These are phyloP conservation scores for Gliomastix tumulicola DNA, from an alignment of 2,329 filamentous ascomycete species.

Conservation along the genomic window DNA sequence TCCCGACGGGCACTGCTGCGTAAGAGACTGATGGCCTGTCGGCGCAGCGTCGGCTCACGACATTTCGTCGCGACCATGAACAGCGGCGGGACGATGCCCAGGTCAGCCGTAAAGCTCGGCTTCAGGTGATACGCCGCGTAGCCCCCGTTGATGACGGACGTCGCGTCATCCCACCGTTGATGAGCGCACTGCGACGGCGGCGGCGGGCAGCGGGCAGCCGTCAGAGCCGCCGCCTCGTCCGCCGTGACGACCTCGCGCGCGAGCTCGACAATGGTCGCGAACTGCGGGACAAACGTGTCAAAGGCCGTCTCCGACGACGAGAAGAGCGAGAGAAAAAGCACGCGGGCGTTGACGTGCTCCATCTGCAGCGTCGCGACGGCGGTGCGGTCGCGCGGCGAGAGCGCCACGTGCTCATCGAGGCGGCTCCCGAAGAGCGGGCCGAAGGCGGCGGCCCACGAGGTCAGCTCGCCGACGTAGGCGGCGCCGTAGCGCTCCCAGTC, in stretches of 20 bases:
- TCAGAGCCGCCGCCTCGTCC: slow-evolving; percentile 34
- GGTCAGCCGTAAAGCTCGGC: slow-evolving; percentile 55
- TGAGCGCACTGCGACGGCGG: slow-evolving; percentile 33
- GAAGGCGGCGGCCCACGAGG: slow-evolving; percentile 50
- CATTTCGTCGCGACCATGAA: slow-evolving; percentile 63
- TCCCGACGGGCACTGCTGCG: slow-evolving; percentile 54
- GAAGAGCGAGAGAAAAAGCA: slow-evolving; percentile 55
- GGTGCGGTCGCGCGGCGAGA: slow-evolving; percentile 42
- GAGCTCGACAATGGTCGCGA: slow-evolving; percentile 48
- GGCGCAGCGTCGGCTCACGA: slow-evolving; percentile 46
- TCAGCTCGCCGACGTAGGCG: slow-evolving; percentile 41
- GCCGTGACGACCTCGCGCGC: slow-evolving; percentile 53
- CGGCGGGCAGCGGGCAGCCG: slow-evolving; percentile 33
- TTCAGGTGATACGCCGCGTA: slow-evolving; percentile 45
- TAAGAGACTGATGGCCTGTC: slow-evolving; percentile 55
- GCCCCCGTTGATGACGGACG: slow-evolving; percentile 31
- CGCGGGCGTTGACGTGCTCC: slow-evolving; percentile 49
- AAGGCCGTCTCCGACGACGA: slow-evolving; percentile 52
- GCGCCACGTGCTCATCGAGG: slow-evolving; percentile 36
- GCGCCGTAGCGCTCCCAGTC: slow-evolving; percentile 39
- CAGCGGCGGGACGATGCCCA: slow-evolving; percentile 58
- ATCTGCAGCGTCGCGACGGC: slow-evolving; percentile 57
- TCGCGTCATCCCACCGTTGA: slow-evolving; percentile 9
- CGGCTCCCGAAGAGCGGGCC: slow-evolving; percentile 45
- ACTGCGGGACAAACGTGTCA: slow-evolving; percentile 44